Evolutionary conservation across 352 stramenopile genomes (phyloP).

Genomic region (Phytophthora tentaculata): DNA sequence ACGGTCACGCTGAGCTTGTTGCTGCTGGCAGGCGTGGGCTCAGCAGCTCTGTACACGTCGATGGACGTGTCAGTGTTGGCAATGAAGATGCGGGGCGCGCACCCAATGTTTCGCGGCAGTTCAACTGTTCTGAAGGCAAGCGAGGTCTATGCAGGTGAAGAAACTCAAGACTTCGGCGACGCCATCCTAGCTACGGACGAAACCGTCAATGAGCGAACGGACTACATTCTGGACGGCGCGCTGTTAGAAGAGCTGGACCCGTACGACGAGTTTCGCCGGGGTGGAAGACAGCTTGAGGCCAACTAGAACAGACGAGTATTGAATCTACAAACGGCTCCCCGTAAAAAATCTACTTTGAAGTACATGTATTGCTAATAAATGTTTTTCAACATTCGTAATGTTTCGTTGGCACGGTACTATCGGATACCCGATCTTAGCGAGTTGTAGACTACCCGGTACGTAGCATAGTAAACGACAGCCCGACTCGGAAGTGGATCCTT

Average conservation of each 20-base stretch:
- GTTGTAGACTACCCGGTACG: too few species aligned
- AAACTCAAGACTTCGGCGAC: constrained; percentile 11
- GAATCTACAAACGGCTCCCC: too few species aligned
- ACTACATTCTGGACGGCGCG: constrained; percentile 13
- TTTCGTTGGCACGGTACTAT: too few species aligned
- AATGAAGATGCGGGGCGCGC: constrained; percentile 10
- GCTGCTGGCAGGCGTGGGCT: constrained; percentile 16
- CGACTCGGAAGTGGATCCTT: too few species aligned
- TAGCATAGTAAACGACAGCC: too few species aligned
- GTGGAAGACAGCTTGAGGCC: constrained; percentile 9
- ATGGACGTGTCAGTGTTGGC: constrained; percentile 9
- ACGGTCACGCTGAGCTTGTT: constrained; percentile 23
- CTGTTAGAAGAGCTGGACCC: constrained; percentile 25
- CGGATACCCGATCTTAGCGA: too few species aligned
- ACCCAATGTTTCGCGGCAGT: constrained; percentile 17
- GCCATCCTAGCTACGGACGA: constrained; percentile 10
- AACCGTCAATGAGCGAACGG: neutral
- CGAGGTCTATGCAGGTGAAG: constrained; percentile 24
- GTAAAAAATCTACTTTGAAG: too few species aligned
- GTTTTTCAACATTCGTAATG: too few species aligned
- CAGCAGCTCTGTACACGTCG: constrained; percentile 17
- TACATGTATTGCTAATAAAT: too few species aligned
- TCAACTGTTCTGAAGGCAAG: neutral
- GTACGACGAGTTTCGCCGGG: constrained; percentile 18
- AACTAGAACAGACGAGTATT: constrained; percentile 4